Conservation (phyloP, 176 grass and related monocot genomes). For the Avena atlantica region DNA sequence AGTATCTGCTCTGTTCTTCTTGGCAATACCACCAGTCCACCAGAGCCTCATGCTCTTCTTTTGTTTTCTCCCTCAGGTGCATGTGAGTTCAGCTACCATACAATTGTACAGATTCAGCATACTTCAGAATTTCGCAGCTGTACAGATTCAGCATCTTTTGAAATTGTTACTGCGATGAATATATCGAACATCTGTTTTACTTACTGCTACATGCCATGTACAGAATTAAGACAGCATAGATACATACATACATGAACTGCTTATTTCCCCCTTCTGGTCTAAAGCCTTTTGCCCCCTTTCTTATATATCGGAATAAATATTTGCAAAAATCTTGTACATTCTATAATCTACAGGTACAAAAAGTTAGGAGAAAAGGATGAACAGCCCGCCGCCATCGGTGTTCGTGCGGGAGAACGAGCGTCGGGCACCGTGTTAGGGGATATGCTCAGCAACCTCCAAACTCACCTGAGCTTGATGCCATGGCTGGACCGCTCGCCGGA, state of each 20-base stretch:
- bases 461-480: slow-evolving; percentile 6
- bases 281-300: slow-evolving; percentile 53
- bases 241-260: slow-evolving; percentile 53
- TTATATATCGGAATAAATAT: slow-evolving; percentile 72
- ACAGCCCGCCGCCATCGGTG: slow-evolving; percentile 9
- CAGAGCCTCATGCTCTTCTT: slow-evolving; percentile 26
- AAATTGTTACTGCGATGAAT: background rate
- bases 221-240: slow-evolving; percentile 40
- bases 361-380: slow-evolving; percentile 1
- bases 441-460: slow-evolving; percentile 17
- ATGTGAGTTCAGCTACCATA: slow-evolving; percentile 31
- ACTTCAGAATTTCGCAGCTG: too few species aligned
- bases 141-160: background rate
- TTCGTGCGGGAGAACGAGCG: background rate
- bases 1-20: slow-evolving; percentile 7
- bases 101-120: background rate
- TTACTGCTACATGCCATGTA: slow-evolving; percentile 47
- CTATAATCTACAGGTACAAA: slow-evolving; percentile 71
- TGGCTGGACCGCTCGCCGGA: background rate
- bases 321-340: slow-evolving; percentile 69
- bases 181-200: slow-evolving; percentile 39
- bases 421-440: background rate
- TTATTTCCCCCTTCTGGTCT: slow-evolving; percentile 47
- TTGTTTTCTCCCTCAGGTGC: slow-evolving; percentile 25
- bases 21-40: slow-evolving; percentile 20